Evolutionary conservation across 139 green algal species (phyloP), one percentile per base, ranked within the genome.

Genomic region (Asterochloris erici): DNA sequence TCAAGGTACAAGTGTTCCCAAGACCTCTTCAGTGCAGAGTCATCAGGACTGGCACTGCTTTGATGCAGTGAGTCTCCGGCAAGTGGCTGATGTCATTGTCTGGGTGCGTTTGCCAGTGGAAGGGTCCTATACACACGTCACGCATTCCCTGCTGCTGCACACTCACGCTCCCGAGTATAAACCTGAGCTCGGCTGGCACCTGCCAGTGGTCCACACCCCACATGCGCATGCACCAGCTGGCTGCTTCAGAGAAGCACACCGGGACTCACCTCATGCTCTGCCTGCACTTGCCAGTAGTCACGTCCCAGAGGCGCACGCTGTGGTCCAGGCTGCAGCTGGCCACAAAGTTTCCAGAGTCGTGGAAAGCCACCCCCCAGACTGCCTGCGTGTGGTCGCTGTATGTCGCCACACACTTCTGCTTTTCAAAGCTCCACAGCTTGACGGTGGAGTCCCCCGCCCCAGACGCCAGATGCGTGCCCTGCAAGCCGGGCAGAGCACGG

Each of bases 351-450:
- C 93, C 94, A 14, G 82, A 80, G 76, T 95, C 82, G 79, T 98
- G 93, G 81, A 93, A 96, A 63, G 88, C 83, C 61, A 90, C 86
- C 63, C 82, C 79, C 86, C 88, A 90, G 60, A 91, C 88, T n/a
- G 85, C 88, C 73, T 95, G 91, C 77, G 91, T 94, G 89, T 98
- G 93, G 64, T 96, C 93, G 0, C 81, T 89, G 69, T 96, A 91
- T 6, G 94, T 98, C 14, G 91, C 69, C 68, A 90, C 88, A 84
- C 94, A 98, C 61, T 85, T 82, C 87, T 93, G 89, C 85, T 93
- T 86, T 77, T 93, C 88, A 88, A 97, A 96, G 93, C 94, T 91
- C 94, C 94, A 98, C 60, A 98, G 62, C 87, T 93, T 93, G 21
- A 93, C 88, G 27, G 81, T 88, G 23, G 74, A 83, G 62, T 93